Evolutionary conservation across 1,284 basidiomycete species (phyloP).

Genomic region (Peniophora sp.): DNA sequence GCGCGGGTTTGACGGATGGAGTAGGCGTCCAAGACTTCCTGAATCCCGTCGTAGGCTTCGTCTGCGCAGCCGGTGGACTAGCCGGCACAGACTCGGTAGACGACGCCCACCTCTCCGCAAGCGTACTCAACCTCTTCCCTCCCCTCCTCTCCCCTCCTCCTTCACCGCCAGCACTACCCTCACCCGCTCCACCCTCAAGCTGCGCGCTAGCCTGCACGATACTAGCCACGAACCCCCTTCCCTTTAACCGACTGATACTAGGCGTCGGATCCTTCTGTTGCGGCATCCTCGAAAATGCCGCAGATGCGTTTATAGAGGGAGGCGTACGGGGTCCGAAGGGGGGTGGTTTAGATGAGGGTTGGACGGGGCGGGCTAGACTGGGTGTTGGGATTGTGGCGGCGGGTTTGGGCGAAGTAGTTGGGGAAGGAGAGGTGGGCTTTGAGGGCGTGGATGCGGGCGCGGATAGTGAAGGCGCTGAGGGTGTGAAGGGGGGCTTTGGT

Average conservation of each 20-base stretch:
- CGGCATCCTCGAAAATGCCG: slow-evolving; percentile 47
- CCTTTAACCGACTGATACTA: slow-evolving; percentile 70
- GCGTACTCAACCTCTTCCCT: slow-evolving; percentile 7
- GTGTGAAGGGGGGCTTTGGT: neutral
- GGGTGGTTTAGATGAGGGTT: slow-evolving; percentile 38
- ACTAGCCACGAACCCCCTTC: slow-evolving; percentile 75
- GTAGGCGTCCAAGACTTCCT: slow-evolving; percentile 14
- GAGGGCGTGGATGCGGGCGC: slow-evolving; percentile 1
- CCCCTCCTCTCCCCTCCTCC: slow-evolving; percentile 15
- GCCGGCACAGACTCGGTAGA: slow-evolving; percentile 3
- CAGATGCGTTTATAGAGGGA: slow-evolving; percentile 37
- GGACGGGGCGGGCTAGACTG: slow-evolving; percentile 46
- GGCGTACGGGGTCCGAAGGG: slow-evolving; percentile 39
- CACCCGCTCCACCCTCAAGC: slow-evolving; percentile 35
- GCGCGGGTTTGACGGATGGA: no score
- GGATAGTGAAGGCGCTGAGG: slow-evolving; percentile 1
- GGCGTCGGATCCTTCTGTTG: slow-evolving; percentile 67
- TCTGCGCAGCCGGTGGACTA: neutral
- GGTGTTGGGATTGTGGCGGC: slow-evolving; percentile 27
- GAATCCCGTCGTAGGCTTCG: neutral
- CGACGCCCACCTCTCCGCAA: slow-evolving; percentile 10
- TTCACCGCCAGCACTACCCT: no score
- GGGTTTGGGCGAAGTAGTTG: neutral
- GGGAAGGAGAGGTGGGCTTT: neutral
- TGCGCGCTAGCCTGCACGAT: slow-evolving; percentile 63